Conservation (phyloP, 2,329 filamentous ascomycete genomes). For the Penicillium janthinellum region DNA sequence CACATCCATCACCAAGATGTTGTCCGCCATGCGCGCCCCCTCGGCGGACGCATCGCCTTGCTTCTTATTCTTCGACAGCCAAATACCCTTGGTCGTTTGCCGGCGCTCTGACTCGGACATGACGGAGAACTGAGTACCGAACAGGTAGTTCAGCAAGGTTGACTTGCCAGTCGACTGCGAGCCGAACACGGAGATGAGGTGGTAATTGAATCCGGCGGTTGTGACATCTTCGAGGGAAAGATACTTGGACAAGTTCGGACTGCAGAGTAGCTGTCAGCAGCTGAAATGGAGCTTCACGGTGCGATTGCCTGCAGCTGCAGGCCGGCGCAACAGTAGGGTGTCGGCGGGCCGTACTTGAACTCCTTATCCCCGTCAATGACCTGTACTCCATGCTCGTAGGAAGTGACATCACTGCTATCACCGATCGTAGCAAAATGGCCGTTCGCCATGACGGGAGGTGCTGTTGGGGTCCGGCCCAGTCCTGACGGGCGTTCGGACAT, state of each 20-base stretch:
- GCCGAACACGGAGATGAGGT: slow-evolving; percentile 97
- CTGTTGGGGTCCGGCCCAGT: slow-evolving; percentile 34
- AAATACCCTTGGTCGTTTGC: slow-evolving; percentile 98
- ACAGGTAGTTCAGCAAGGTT: slow-evolving; percentile 91
- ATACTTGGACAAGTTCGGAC: slow-evolving; percentile 77
- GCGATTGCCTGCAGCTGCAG: slow-evolving; percentile 1
- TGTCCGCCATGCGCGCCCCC: slow-evolving; percentile 78
- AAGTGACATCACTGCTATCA: slow-evolving; percentile 38
- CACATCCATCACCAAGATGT: slow-evolving; percentile 99
- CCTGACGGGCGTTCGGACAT: slow-evolving; percentile 31
- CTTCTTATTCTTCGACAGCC: slow-evolving; percentile 96
- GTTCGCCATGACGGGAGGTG: slow-evolving; percentile 46
- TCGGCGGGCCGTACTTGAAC: slow-evolving; percentile 73
- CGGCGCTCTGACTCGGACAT: slow-evolving; percentile 94
- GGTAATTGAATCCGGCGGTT: slow-evolving; percentile 95
- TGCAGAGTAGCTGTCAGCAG: slow-evolving; percentile 41
- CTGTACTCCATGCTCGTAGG: slow-evolving; percentile 90
- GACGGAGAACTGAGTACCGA: slow-evolving; percentile 93
- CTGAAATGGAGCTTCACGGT: neutral
- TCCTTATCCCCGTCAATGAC: slow-evolving; percentile 95
- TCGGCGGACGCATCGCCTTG: slow-evolving; percentile 43
- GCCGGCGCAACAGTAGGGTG: neutral
- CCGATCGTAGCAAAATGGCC: slow-evolving; percentile 50
- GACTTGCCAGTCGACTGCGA: slow-evolving; percentile 99
- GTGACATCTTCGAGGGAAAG: slow-evolving; percentile 77